These are phyloP conservation scores for Lophium mytilinum DNA, from an alignment of 495 filamentous ascomycete genomes.

Conservation along the genomic window DNA sequence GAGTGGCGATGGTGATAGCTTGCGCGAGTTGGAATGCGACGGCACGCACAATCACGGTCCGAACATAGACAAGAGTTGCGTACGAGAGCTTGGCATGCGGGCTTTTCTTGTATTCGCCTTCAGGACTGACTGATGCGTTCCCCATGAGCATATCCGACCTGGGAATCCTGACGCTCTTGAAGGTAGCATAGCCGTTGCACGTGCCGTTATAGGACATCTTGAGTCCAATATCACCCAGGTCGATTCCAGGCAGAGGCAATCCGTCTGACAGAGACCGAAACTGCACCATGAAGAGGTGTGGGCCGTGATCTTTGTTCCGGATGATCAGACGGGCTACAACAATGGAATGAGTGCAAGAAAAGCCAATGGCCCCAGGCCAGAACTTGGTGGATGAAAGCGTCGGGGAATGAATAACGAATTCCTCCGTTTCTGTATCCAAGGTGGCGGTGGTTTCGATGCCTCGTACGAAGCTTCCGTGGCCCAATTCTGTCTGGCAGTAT, in stretches of 20 bases:
- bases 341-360: constrained; percentile 27
- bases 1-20: constrained; percentile 2
- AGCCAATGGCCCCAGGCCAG: constrained; percentile 26
- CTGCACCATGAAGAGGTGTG: constrained; percentile 32
- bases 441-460: constrained; percentile 30
- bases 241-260: constrained; percentile 25
- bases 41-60: constrained; percentile 8
- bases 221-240: constrained; percentile 28
- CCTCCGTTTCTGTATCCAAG: constrained; percentile 19
- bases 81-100: constrained; percentile 15
- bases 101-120: constrained; percentile 16
- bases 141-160: constrained; percentile 22
- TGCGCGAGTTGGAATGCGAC: neutral
- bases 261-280: constrained; percentile 25
- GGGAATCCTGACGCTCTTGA: constrained; percentile 20
- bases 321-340: constrained; percentile 29
- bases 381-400: constrained; percentile 28
- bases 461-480: constrained; percentile 25
- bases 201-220: constrained; percentile 22
- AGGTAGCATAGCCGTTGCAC: constrained; percentile 20
- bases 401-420: constrained; percentile 29
- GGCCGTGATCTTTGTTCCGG: constrained; percentile 22
- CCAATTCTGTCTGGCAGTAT: constrained; percentile 18
- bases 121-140: constrained; percentile 12
- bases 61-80: constrained; percentile 19